phyloP scores from a whole-genome alignment of 2,329 filamentous ascomycete genomes.

The Epichloe glyceriae region DNA sequence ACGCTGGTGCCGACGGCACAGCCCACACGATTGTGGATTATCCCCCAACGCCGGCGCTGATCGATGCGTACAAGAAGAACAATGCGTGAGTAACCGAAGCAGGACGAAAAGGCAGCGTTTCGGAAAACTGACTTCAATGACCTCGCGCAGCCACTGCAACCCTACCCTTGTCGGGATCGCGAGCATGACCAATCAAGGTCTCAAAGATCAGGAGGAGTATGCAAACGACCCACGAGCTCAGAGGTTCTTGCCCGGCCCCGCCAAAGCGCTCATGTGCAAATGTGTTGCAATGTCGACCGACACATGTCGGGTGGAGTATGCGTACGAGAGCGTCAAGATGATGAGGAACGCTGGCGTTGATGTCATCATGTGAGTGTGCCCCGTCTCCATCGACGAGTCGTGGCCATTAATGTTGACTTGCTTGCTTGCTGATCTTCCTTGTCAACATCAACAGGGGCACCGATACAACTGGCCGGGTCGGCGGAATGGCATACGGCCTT shows the following conservation, averaged over 20 bases:
- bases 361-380: slow-evolving; percentile 7
- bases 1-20: slow-evolving; percentile 16
- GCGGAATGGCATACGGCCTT: slow-evolving; percentile 8
- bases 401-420: neutral
- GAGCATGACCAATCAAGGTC: slow-evolving; percentile 13
- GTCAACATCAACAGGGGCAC: slow-evolving; percentile 5
- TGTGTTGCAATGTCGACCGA: slow-evolving; percentile 4
- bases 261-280: slow-evolving; percentile 6
- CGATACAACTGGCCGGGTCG: slow-evolving; percentile 7
- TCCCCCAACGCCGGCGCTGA: slow-evolving; percentile 11
- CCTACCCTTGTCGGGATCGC: slow-evolving; percentile 12
- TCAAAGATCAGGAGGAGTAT: slow-evolving; percentile 9
- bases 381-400: neutral
- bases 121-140: neutral
- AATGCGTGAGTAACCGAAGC: slow-evolving; percentile 6
- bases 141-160: slow-evolving; percentile 9
- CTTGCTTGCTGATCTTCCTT: neutral
- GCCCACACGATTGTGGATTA: slow-evolving; percentile 19
- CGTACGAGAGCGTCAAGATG: slow-evolving; percentile 7
- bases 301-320: slow-evolving; percentile 6
- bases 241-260: slow-evolving; percentile 2
- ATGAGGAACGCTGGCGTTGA: slow-evolving; percentile 8
- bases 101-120: neutral
- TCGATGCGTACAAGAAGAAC: slow-evolving; percentile 13
- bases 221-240: slow-evolving; percentile 9